phyloP scores from a whole-genome alignment of 2,329 filamentous ascomycete species.

The Helotiales sp. region DNA sequence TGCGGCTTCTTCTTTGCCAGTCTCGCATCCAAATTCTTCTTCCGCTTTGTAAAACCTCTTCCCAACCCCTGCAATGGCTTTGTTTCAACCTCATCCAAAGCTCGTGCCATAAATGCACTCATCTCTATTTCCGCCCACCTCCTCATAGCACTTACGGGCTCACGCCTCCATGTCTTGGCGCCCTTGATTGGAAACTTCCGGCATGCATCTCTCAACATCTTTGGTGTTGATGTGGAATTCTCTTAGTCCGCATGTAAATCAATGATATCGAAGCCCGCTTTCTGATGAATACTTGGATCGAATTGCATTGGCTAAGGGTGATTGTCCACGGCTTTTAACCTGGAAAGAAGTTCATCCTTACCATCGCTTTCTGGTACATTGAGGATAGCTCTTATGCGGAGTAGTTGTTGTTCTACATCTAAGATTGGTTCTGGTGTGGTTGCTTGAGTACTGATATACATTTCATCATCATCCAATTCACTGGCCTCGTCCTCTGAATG shows the following conservation, averaged over 20 bases:
- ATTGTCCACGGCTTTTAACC: neutral
- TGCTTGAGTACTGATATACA: neutral
- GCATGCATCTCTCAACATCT: neutral
- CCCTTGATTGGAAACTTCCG: neutral
- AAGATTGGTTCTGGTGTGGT: neutral
- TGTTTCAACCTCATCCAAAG: constrained; percentile 1
- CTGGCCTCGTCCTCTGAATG: neutral
- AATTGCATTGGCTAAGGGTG: neutral
- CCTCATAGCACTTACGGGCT: neutral
- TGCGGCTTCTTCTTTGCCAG: neutral
- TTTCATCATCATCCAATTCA: neutral
- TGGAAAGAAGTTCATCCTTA: neutral
- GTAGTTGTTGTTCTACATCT: neutral
- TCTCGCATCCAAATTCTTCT: neutral
- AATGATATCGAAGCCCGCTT: neutral
- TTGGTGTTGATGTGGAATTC: neutral
- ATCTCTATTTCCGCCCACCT: neutral
- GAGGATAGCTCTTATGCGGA: neutral
- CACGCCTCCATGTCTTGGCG: neutral
- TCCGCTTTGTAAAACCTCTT: neutral
- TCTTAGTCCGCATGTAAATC: neutral
- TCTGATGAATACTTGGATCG: neutral
- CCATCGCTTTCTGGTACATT: neutral
- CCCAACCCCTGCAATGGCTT: neutral
- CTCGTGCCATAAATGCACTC: constrained; percentile 1